These are phyloP conservation scores for Pichiaceae sp. DNA, from an alignment of 1,139 yeast species.

Conservation along the genomic window DNA sequence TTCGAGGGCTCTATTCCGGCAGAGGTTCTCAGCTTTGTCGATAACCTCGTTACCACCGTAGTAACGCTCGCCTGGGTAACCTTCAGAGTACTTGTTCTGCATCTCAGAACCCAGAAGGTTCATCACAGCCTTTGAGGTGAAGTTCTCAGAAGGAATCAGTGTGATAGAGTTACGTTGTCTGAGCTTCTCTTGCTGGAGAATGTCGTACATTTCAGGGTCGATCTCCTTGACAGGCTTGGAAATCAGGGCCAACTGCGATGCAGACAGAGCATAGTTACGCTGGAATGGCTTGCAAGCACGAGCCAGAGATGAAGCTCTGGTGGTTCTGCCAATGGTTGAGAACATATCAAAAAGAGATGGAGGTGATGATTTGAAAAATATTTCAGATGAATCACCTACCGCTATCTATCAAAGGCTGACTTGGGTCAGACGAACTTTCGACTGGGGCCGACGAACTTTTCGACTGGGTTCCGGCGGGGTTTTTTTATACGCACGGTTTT, in stretches of 20 bases:
- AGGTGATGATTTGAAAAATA: too few species aligned
- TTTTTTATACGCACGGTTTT: too few species aligned
- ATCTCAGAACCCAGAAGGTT: constrained; percentile 91
- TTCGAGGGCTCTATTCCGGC: constrained; percentile 87
- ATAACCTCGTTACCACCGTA: constrained; percentile 95
- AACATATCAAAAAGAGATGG: background rate
- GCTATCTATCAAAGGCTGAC: too few species aligned
- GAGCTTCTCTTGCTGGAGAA: constrained; percentile 60
- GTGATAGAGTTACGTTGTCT: constrained; percentile 90
- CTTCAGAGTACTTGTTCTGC: constrained; percentile 98
- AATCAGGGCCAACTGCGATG: constrained; percentile 43
- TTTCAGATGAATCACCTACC: too few species aligned
- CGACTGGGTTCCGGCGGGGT: too few species aligned
- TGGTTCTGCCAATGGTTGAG: background rate
- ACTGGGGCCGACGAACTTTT: too few species aligned
- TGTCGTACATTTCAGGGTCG: constrained; percentile 82
- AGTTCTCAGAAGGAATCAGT: constrained; percentile 89
- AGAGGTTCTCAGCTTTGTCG: constrained; percentile 80
- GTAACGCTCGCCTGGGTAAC: constrained; percentile 95
- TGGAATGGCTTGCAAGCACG: constrained; percentile 1
- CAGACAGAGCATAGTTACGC: constrained; percentile 38
- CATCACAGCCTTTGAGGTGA: constrained; percentile 91
- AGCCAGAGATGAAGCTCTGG: background rate
- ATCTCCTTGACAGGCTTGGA: constrained; percentile 58
- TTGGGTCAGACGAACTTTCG: too few species aligned